These are phyloP conservation scores for Grosmannia penicillata DNA, from an alignment of 2,329 filamentous ascomycete species.

Conservation along the genomic window DNA sequence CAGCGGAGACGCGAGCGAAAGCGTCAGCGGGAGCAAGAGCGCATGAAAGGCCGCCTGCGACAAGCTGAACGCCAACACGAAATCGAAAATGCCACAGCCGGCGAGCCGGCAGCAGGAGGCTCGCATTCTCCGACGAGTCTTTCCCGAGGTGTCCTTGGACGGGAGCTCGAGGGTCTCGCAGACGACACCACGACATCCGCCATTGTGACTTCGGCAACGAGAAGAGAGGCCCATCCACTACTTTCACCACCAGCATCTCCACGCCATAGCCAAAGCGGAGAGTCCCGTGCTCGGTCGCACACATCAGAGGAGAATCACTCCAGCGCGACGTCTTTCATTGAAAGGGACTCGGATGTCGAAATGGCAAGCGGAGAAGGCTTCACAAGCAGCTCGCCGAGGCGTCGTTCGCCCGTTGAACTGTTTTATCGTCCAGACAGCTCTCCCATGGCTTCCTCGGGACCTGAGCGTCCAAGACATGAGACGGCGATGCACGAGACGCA, in stretches of 20 bases:
- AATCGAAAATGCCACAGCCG: constrained; percentile 13
- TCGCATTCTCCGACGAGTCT: constrained; percentile 29
- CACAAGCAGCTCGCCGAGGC: constrained; percentile 1
- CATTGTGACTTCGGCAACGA: constrained; percentile 40
- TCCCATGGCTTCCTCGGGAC: constrained; percentile 13
- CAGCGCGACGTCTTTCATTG: not conserved
- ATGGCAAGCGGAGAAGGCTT: not conserved
- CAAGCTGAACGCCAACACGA: constrained; percentile 49
- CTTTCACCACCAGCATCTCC: not conserved
- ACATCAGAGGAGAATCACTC: not conserved
- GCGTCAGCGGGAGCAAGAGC: constrained; percentile 51
- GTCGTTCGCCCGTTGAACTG: constrained; percentile 14
- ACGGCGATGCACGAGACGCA: constrained; percentile 5
- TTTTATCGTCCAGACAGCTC: constrained; percentile 35
- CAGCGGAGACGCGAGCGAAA: constrained; percentile 65
- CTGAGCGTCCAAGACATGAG: constrained; percentile 5
- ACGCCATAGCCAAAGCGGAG: not conserved
- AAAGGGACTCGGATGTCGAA: not conserved
- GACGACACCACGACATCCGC: constrained; percentile 36
- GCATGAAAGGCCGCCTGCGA: constrained; percentile 47
- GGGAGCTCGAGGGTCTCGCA: constrained; percentile 40
- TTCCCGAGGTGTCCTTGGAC: constrained; percentile 45
- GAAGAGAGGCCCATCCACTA: constrained; percentile 17
- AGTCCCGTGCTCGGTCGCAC: not conserved
- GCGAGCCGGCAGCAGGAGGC: not conserved